Conservation (phyloP, 768 basidiomycete genomes). For the Mycena latifolia region DNA sequence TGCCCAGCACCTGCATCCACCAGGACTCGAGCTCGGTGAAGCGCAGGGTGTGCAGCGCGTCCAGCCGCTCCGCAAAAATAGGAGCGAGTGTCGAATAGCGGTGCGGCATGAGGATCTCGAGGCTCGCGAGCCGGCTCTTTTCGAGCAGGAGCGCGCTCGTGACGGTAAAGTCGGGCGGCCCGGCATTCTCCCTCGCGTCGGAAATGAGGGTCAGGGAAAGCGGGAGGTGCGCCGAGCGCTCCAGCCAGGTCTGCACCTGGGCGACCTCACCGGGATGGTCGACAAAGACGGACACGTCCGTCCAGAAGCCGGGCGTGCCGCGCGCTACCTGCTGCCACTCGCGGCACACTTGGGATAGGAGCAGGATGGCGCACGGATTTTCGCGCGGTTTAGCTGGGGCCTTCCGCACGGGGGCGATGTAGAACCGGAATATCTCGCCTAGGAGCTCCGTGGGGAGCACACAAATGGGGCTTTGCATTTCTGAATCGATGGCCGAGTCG, state of each 20-base stretch:
- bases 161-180: not conserved
- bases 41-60: not conserved
- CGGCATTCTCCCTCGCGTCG: not conserved
- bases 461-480: not conserved
- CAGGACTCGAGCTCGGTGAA: not conserved
- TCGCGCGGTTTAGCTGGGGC: not conserved
- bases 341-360: constrained; percentile 1
- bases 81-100: not conserved
- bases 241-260: not conserved
- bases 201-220: not conserved
- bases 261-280: not conserved
- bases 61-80: not conserved
- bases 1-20: too few species aligned
- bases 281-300: not conserved
- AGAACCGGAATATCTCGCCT: constrained; percentile 2
- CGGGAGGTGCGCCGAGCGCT: not conserved
- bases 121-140: not conserved
- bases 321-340: not conserved
- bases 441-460: not conserved
- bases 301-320: not conserved
- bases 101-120: not conserved
- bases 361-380: not conserved
- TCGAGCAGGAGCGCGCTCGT: not conserved
- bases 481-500: too few species aligned
- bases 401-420: not conserved